Evolutionary conservation across 2,329 filamentous ascomycete species (phyloP).

Genomic region (Fusarium torulosum): DNA sequence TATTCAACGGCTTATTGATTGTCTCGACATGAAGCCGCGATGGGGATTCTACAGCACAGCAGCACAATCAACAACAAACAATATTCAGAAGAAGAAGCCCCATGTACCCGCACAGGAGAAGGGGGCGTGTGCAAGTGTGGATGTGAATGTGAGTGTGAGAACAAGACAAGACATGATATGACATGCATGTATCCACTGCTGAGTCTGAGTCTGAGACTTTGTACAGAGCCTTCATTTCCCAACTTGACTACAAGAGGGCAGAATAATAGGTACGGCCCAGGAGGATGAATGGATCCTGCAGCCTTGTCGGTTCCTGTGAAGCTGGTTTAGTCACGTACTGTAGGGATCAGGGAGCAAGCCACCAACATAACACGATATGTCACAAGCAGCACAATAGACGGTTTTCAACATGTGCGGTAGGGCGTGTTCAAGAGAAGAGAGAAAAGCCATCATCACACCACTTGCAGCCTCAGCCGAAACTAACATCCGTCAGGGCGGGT

Average conservation of each 20-base stretch:
- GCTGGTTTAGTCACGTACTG: constrained; percentile 3
- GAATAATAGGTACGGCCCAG: constrained; percentile 1
- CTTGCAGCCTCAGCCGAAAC: constrained; percentile 19
- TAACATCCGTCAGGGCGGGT: constrained; percentile 7
- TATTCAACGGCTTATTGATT: constrained; percentile 37
- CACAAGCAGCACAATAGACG: constrained; percentile 15
- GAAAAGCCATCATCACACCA: background rate
- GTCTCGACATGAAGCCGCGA: constrained; percentile 11
- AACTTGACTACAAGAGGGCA: constrained; percentile 25
- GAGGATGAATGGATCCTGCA: constrained; percentile 18
- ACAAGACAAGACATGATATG: constrained; percentile 9
- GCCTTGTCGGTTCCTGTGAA: background rate
- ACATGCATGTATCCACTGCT: constrained; percentile 33
- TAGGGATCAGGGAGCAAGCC: constrained; percentile 4
- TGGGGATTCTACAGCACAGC: constrained; percentile 20
- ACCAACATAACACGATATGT: constrained; percentile 17
- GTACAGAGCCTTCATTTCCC: constrained; percentile 40
- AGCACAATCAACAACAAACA: constrained; percentile 30
- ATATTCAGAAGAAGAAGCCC: constrained; percentile 18
- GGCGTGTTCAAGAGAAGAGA: constrained; percentile 12
- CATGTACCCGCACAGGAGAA: constrained; percentile 25
- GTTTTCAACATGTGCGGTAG: constrained; percentile 1
- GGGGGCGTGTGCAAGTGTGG: background rate
- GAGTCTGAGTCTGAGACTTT: constrained; percentile 20
- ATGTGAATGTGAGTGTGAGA: constrained; percentile 8